Evolutionary conservation across 495 filamentous ascomycete species (phyloP).

Genomic region (Podospora didyma): DNA sequence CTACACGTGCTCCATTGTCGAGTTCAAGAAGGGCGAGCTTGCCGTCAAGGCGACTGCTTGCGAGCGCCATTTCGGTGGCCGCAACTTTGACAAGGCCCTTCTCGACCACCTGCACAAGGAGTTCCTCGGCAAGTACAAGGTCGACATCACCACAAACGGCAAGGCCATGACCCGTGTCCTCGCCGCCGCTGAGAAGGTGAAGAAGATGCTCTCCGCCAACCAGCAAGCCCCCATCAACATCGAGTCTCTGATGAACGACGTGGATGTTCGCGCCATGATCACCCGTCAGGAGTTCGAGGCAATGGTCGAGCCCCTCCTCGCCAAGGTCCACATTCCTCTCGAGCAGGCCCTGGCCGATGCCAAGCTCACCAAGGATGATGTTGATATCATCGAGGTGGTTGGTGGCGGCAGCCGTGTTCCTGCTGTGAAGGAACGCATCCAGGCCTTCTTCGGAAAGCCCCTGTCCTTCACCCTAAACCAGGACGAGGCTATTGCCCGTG

Average conservation of each 20-base stretch:
- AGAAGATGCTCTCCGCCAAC: constrained; percentile 98
- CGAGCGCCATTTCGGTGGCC: constrained; percentile 95
- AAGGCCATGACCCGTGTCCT: constrained; percentile 86
- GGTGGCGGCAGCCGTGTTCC: constrained; percentile 95
- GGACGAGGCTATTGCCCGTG: constrained; percentile 94
- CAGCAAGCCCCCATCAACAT: constrained; percentile 92
- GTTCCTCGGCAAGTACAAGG: constrained; percentile 89
- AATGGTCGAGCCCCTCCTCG: constrained; percentile 80
- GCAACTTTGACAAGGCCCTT: constrained; percentile 92
- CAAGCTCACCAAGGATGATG: constrained; percentile 83
- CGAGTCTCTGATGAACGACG: constrained; percentile 97
- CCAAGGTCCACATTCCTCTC: constrained; percentile 65
- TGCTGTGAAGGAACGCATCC: constrained; percentile 82
- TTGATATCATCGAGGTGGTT: constrained; percentile 90
- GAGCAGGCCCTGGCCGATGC: constrained; percentile 91
- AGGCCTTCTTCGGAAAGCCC: constrained; percentile 83
- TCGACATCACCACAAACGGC: constrained; percentile 81
- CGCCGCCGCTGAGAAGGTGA: constrained; percentile 90
- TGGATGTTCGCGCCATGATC: constrained; percentile 83
- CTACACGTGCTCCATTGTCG: constrained; percentile 89
- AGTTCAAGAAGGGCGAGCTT: constrained; percentile 97
- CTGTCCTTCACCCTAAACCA: constrained; percentile 98
- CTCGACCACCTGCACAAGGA: constrained; percentile 93
- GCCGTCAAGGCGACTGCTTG: constrained; percentile 88
- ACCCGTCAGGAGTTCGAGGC: constrained; percentile 93